These are phyloP conservation scores for Phytomonas sp. DNA, from an alignment of 208 protist species.

Conservation along the genomic window DNA sequence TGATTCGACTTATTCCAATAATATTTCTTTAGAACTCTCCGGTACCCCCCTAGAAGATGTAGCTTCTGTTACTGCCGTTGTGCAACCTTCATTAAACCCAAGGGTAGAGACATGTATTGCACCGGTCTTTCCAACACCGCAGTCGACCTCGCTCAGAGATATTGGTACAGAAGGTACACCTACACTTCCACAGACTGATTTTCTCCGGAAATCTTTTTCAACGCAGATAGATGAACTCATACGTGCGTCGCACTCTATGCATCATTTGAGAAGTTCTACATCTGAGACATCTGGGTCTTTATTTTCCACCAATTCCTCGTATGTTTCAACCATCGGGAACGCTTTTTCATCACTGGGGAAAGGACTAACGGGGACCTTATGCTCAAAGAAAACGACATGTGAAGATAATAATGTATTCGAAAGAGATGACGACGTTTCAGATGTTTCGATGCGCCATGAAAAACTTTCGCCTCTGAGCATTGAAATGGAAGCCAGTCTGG, in stretches of 20 bases:
- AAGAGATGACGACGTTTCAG: not conserved
- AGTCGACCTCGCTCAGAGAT: conserved; percentile 4
- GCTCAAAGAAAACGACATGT: not conserved
- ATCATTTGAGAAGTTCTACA: not conserved
- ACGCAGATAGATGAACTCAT: conserved; percentile 23
- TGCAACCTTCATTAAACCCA: not conserved
- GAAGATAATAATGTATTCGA: not conserved
- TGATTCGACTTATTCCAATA: not conserved
- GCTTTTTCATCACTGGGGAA: not conserved
- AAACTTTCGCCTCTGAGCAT: conserved; percentile 19
- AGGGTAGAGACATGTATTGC: not conserved
- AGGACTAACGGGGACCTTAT: not conserved
- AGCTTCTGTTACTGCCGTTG: not conserved
- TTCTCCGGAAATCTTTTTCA: conserved; percentile 19
- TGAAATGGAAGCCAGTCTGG: conserved; percentile 26
- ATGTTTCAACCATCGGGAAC: not conserved
- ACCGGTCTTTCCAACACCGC: conserved; percentile 7
- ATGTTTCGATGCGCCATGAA: conserved; percentile 11
- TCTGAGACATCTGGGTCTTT: not conserved
- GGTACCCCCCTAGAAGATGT: not conserved
- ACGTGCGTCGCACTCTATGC: not conserved
- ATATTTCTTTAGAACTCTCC: not conserved
- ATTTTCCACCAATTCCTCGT: not conserved
- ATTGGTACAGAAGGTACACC: conserved; percentile 4
- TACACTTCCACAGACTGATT: conserved; percentile 9